Percentiles rank a stretch among this genome's conserved stretches.
phyloP scores from a whole-genome alignment of 306 rosid genomes.

The Vachellia collinsii region DNA sequence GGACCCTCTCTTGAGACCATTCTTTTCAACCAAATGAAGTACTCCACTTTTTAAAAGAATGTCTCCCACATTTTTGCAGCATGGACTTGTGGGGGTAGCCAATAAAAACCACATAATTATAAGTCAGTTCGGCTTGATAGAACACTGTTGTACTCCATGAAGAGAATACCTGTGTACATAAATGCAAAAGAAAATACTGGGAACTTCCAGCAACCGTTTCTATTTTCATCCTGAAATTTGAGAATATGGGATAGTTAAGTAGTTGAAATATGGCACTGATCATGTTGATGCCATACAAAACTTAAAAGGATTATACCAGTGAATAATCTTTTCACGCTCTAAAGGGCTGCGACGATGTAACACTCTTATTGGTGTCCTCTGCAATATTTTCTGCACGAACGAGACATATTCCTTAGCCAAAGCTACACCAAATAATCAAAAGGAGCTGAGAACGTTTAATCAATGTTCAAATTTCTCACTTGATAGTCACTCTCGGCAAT shows the following conservation, averaged over 20 bases:
- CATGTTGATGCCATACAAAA: conserved; percentile 20
- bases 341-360: conserved; percentile 96
- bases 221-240: conserved; percentile 72
- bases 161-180: conserved; percentile 81
- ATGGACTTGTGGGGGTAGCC: conserved; percentile 12
- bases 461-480: conserved; percentile 26
- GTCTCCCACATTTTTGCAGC: conserved; percentile 7
- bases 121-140: neutral
- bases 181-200: conserved; percentile 88
- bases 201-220: conserved; percentile 77
- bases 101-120: neutral
- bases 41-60: neutral
- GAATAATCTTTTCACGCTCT: conserved; percentile 87
- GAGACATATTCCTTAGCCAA: conserved; percentile 25
- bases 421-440: conserved; percentile 15
- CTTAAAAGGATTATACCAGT: conserved; percentile 60
- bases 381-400: conserved; percentile 68
- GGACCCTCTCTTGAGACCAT: conserved; percentile 5
- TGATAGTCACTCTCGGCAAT: conserved; percentile 1
- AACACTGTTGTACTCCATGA: neutral
- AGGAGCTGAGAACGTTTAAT: conserved; percentile 12
- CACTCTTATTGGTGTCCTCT: conserved; percentile 92
- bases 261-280: conserved; percentile 15
- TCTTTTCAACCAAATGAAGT: conserved; percentile 27
- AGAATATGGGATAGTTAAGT: conserved; percentile 34